These are phyloP conservation scores for Penicillium sclerotigenum DNA, from an alignment of 2,329 filamentous ascomycete genomes.

Conservation along the genomic window DNA sequence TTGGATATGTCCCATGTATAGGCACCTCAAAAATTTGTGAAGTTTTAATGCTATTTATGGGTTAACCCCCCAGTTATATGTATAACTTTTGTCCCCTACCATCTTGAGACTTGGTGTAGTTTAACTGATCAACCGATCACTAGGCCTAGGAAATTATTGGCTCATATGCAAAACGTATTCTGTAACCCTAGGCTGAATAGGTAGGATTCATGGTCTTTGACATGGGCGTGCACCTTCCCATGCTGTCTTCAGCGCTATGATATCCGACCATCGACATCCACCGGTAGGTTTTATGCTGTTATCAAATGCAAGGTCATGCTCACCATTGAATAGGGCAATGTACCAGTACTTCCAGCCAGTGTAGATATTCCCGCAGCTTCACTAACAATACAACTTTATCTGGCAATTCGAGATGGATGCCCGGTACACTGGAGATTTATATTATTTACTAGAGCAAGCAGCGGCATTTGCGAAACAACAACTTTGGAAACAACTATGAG, in stretches of 20 bases:
- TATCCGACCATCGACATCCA: too few species aligned
- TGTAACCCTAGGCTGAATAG: background rate
- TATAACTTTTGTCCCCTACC: background rate
- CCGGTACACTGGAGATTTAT: background rate
- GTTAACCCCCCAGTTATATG: constrained; percentile 2
- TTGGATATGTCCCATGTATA: constrained; percentile 28
- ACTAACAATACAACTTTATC: too few species aligned
- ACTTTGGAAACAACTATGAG: background rate
- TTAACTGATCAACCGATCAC: background rate
- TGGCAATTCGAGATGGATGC: too few species aligned
- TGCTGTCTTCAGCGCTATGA: too few species aligned
- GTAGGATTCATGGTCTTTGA: background rate
- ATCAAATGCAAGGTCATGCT: too few species aligned
- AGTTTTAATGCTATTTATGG: constrained; percentile 12
- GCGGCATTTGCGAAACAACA: background rate
- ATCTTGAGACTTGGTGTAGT: background rate
- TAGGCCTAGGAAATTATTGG: background rate
- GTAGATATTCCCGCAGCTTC: too few species aligned
- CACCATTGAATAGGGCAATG: too few species aligned
- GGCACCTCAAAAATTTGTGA: constrained; percentile 27
- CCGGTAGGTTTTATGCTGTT: too few species aligned
- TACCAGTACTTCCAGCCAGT: too few species aligned
- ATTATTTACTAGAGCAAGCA: background rate
- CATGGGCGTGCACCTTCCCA: background rate
- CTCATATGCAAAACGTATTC: background rate